Evolutionary conservation across 2,329 filamentous ascomycete species (phyloP).

Genomic region (Aspergillus glaucus): DNA sequence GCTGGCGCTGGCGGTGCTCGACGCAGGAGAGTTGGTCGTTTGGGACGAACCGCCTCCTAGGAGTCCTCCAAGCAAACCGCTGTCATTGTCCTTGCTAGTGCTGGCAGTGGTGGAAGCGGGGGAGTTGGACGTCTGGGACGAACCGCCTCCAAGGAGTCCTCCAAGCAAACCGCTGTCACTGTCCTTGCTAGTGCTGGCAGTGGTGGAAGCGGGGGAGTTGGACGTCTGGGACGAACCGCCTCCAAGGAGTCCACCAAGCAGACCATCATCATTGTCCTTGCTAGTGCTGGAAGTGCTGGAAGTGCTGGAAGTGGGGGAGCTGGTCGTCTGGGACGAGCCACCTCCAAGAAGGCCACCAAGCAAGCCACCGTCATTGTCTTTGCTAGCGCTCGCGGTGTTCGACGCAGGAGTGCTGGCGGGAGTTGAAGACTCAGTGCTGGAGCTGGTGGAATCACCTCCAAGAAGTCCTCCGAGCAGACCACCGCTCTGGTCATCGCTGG

Average conservation of each 20-base stretch:
- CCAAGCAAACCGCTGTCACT: background rate
- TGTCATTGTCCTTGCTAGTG: background rate
- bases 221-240: background rate
- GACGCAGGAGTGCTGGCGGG: background rate
- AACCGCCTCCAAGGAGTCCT: background rate
- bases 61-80: background rate
- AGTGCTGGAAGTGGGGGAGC: background rate
- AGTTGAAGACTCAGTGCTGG: background rate
- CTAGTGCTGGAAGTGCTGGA: background rate
- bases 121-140: background rate
- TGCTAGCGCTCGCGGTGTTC: background rate
- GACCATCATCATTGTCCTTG: background rate
- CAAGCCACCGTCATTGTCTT: background rate
- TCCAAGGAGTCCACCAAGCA: background rate
- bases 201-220: background rate
- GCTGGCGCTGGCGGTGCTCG: background rate
- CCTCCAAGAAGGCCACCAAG: background rate
- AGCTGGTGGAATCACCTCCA: background rate
- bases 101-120: background rate
- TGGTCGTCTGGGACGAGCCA: background rate
- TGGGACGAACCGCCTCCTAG: background rate
- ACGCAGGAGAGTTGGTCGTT: too few relatives aligned
- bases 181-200: background rate
- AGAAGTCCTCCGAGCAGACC: background rate
- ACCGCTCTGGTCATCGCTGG: background rate